Evolutionary conservation across 208 protist species (phyloP), one percentile per base, ranked within the genome.

Genomic region (Acanthamoeba rhysodes): DNA sequence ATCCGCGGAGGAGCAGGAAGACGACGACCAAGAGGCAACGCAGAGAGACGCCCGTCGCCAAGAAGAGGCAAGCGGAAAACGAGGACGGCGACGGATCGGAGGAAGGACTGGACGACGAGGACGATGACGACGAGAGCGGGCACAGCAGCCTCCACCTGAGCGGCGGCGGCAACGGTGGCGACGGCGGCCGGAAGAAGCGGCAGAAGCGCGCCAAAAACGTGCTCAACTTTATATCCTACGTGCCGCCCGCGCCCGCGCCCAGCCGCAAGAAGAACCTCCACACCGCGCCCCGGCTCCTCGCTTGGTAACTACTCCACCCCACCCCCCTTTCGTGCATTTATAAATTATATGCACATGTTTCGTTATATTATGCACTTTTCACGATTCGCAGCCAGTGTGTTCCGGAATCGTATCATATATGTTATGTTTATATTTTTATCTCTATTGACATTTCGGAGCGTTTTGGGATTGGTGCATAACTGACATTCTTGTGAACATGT

Each of bases 201-300:
- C 34, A 12, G 41, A 85, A 59, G 29, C 12, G 20, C 1, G 24
- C 76, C 2, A 85, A 85, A 8, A 50, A 85, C 29, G 48, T 32
- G 14, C 34, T 85, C 76, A 85, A 85, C 76, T 85, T 85, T 48
- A 85, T 85, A 2, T 62, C 45, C 48, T 85, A 85, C 76, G 76
- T 85, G 24, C 76, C 76, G 9, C 76, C 76, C 9, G 76, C 76
- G 24, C 76, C 76, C 2, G 76, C 48, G 0, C 16, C 76, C 7
- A 85, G 14, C 29, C 76, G 76, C 7, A 59, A 50, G 76, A 50
- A 59, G 12, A 85, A 85, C 76, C 76, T 62, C 45, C 76, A 85
- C 76, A 62, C 8, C 34, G 22, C 76, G 4, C 27, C 34, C 34
- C 76, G 76, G 0, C 76, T 85, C 32, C 45, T 85, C 7, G 24